A percentile compares a stretch with the other conserved stretches of the same genome.
Evolutionary conservation across 768 basidiomycete species (phyloP).

Genomic region (Lyophyllum decastes): DNA sequence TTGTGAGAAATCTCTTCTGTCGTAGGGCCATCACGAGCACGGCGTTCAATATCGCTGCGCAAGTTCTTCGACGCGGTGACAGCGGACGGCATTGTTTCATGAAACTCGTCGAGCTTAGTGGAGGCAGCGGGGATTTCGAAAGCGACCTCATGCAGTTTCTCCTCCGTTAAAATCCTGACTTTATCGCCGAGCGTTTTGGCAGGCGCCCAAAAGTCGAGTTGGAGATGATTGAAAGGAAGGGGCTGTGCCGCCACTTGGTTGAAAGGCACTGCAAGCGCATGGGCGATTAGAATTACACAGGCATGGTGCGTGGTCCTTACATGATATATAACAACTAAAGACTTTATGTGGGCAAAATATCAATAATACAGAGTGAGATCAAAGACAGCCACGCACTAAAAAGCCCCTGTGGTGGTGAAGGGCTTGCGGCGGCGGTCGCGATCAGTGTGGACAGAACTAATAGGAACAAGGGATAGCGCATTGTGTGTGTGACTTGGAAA

Average conservation of each 20-base stretch:
- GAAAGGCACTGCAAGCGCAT: neutral
- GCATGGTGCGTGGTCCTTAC: neutral
- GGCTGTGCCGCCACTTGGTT: neutral
- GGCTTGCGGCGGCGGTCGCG: neutral
- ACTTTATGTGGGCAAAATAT: neutral
- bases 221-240: neutral
- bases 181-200: slow-evolving; percentile 15
- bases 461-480: neutral
- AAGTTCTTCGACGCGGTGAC: slow-evolving; percentile 18
- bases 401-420: neutral
- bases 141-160: slow-evolving; percentile 17
- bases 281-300: neutral
- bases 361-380: neutral
- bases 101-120: slow-evolving; percentile 23
- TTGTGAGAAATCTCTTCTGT: slow-evolving; percentile 15
- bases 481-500: neutral
- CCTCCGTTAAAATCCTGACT: slow-evolving; percentile 15
- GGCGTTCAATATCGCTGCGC: slow-evolving; percentile 6
- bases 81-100: slow-evolving; percentile 17
- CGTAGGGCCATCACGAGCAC: neutral
- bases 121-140: slow-evolving; percentile 12
- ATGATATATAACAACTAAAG: neutral
- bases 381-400: neutral
- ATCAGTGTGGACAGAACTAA: neutral
- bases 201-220: slow-evolving; percentile 15